Base-by-base conservation (phyloP, 805 yeast genomes). In the Myxozyma udenii region DNA sequence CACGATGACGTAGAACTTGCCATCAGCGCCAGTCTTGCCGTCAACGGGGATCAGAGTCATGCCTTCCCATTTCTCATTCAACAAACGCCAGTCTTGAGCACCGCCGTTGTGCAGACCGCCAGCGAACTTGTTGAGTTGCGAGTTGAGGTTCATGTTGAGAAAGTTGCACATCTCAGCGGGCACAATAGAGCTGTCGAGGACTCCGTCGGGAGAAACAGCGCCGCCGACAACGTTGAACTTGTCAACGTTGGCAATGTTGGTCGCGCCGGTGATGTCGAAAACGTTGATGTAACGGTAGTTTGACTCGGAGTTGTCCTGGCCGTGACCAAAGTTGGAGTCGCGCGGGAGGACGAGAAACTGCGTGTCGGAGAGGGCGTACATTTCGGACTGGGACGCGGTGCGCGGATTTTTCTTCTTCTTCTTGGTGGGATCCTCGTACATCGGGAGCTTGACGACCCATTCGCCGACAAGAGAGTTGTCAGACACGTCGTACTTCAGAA, bases 41-140 rank as follows among this genome's bases (percentile, higher is more conserved):
- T 54, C 60, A 12, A 32, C 51, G 21, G 60, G 55, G 23, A 55
- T 43, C 28, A 54, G 44, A 9, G 42, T 36, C 9, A 50, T 23
- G n/a, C 58, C 54, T 37, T 54, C 60, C 60, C 60, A 54, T 28
- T 55, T 55, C 43, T 55, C 60, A 46, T 55, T 55, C 23, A 55
- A 40, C 36, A 55, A 24, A 21, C 30, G 18, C 50, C 50, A 49
- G 44, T 54, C 46, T 41, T 54, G 52, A 1, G 7, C 45, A 28
- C 55, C 60, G 33, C 60, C 60, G 30, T 55, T 55, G 41, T 49
- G 60, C 19, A 54, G 48, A 30, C 60, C 60, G 5, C 41, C 42
- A 16, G 37, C 58, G 30, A 55, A 55, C 40, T 47, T 41, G 39
- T 36, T 35, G 19, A 54, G 52, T 49, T 55, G 45, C 12, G 49